Evolutionary conservation across 2,329 filamentous ascomycete species (phyloP).

Genomic region (Aspergillus sp.): DNA sequence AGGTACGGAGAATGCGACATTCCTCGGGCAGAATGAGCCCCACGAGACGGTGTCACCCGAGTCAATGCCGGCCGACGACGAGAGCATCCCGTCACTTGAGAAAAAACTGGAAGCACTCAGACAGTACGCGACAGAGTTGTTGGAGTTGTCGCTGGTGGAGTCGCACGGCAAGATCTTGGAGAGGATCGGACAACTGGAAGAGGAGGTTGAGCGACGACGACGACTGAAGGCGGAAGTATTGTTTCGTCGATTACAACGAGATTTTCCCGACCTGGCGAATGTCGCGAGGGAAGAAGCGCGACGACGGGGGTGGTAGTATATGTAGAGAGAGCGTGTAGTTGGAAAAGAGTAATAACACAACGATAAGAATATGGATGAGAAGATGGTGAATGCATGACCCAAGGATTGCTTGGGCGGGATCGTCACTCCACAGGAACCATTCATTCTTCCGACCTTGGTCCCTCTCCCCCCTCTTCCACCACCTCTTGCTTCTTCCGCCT

Average conservation of each 20-base stretch:
- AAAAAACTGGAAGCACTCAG: constrained; percentile 18
- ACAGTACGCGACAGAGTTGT: constrained; percentile 21
- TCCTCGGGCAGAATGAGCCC: neutral
- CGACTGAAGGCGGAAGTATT: constrained; percentile 16
- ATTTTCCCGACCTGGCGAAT: constrained; percentile 19
- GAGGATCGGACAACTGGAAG: constrained; percentile 18
- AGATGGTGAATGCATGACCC: neutral
- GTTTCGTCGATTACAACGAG: constrained; percentile 12
- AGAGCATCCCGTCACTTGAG: constrained; percentile 17
- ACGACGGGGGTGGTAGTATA: constrained; percentile 7
- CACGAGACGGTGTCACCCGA: neutral
- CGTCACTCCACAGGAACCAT: neutral
- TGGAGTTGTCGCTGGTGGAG: constrained; percentile 23
- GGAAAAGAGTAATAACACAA: neutral
- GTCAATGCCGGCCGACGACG: constrained; percentile 1
- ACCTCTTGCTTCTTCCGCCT: too few species aligned
- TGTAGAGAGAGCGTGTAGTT: neutral
- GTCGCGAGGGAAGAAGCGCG: constrained; percentile 19
- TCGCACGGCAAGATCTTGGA: constrained; percentile 22
- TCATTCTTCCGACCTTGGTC: neutral
- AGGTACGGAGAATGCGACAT: neutral
- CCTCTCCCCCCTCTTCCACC: neutral
- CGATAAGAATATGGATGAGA: neutral
- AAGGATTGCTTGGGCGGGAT: neutral
- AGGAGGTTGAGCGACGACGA: constrained; percentile 13